Base-by-base conservation (phyloP, 495 filamentous ascomycete genomes). In the Penicillium dipodomyicola region DNA sequence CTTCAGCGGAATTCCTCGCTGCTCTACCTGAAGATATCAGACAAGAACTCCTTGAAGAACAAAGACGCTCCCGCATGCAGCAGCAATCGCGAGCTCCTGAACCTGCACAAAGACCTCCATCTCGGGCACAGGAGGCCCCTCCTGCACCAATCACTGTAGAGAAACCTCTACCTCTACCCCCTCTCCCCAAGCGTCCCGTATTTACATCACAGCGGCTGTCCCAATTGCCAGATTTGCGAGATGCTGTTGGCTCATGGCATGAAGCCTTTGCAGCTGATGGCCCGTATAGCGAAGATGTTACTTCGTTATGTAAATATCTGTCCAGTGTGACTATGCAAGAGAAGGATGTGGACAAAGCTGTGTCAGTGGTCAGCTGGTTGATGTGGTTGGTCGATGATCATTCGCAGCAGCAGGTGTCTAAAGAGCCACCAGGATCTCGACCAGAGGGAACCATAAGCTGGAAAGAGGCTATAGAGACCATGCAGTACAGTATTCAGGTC, bases 1-100 rank as follows among this genome's bases (percentile, higher is more conserved):
- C 89, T 7, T 89, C 91, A 46, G 74, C 79, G 0, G 84, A 84
- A 6, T 92, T 94, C 71, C 84, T 96, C 32, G 83, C 87, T 12
- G 91, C 90, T 20, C 74, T 96, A 0, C 92, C 92, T 0, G 85
- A 88, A 52, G 89, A 96, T 49, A 81, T 96, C 47, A 84, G 90
- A 33, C 70, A 70, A 20, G 92, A 96, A 74, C 79, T 96, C 14
- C 67, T 96, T 9, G 84, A 80, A 6, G 86, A 96, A 62, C 84
- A 90, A 55, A 77, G 79, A 11, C 83, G 84, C 15, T 72, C 78
- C 0, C 82, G 79, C 10, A 73, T 85, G 11, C 66, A 78, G 22
- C 77, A 78, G 37, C 72, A 68, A 5, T 61, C 74, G 15, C 74
- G 67, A 25, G 61, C 79, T 29, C 61, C 70, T 43, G 32, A 60